Conservation (phyloP, 192 early-diverging fungal species). For the Lobosporangium transversale region DNA sequence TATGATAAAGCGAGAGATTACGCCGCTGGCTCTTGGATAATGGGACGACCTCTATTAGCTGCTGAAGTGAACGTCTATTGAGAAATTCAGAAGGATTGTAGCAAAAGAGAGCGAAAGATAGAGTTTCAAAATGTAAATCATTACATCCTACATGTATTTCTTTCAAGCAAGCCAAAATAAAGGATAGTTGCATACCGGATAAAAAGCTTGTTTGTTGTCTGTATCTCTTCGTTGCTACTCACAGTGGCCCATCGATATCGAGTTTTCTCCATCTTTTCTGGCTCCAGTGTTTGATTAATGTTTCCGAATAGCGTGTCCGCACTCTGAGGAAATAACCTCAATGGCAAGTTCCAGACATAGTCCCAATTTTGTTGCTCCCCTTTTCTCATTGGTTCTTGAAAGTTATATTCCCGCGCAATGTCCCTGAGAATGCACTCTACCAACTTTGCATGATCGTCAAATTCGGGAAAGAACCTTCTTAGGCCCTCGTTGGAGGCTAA, state of each 20-base stretch:
- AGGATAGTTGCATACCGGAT: slow-evolving; percentile 14
- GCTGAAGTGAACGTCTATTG: slow-evolving; percentile 59
- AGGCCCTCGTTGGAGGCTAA: slow-evolving; percentile 11
- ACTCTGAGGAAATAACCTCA: slow-evolving; percentile 19
- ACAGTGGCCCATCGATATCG: slow-evolving; percentile 34
- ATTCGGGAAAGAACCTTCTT: slow-evolving; percentile 30
- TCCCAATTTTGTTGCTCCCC: slow-evolving; percentile 28
- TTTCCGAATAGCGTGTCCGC: slow-evolving; percentile 25
- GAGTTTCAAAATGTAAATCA: no score
- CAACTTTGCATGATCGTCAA: slow-evolving; percentile 11
- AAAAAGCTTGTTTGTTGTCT: slow-evolving; percentile 20
- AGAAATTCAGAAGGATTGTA: no score
- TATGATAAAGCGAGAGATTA: slow-evolving; percentile 48
- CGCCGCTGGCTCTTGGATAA: slow-evolving; percentile 31
- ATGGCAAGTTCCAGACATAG: slow-evolving; percentile 30
- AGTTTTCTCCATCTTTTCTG: not conserved
- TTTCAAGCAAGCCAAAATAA: not conserved
- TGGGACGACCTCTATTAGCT: slow-evolving; percentile 45
- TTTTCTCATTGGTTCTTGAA: no score
- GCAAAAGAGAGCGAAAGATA: no score
- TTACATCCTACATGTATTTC: no score
- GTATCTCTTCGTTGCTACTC: slow-evolving; percentile 23
- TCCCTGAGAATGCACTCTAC: slow-evolving; percentile 21
- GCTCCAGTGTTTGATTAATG: not conserved
- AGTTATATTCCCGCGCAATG: slow-evolving; percentile 9